Conservation (phyloP, 768 basidiomycete species). For the Saitozyma podzolica region DNA sequence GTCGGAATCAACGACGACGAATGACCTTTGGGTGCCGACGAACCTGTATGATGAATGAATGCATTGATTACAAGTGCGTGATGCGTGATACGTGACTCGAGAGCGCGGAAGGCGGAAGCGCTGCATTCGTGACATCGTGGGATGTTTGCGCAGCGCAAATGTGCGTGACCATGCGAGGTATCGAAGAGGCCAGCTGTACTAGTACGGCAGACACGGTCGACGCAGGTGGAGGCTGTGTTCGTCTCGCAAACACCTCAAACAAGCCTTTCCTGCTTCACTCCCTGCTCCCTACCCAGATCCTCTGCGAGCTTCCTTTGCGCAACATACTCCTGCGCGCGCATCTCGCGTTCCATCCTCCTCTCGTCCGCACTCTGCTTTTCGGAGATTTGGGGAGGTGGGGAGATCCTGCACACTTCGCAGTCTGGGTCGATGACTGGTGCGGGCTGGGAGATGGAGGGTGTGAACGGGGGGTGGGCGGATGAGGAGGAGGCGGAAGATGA, state of each 20-base stretch:
- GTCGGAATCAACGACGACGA: too few relatives aligned
- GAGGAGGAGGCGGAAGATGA: constrained; percentile 6
- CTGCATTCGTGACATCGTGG: too few relatives aligned
- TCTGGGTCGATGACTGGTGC: constrained; percentile 36
- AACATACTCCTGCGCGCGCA: constrained; percentile 42
- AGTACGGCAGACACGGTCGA: not conserved
- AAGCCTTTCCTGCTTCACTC: constrained; percentile 12
- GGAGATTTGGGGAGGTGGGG: constrained; percentile 38
- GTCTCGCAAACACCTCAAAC: constrained; percentile 3
- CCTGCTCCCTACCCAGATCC: constrained; percentile 38
- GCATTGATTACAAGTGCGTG: constrained; percentile 19
- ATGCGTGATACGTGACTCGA: not conserved
- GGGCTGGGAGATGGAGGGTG: constrained; percentile 19
- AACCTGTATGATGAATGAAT: constrained; percentile 27
- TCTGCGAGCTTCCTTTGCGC: constrained; percentile 39
- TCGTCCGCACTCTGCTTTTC: constrained; percentile 32
- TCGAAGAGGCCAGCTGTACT: not conserved
- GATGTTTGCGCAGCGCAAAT: not conserved
- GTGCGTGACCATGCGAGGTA: not conserved
- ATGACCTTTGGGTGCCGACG: constrained; percentile 1
- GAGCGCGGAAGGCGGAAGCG: too few relatives aligned
- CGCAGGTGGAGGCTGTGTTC: not conserved
- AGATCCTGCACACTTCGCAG: constrained; percentile 38
- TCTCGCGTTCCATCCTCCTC: constrained; percentile 27
- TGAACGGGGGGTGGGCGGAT: constrained; percentile 3